phyloP scores from a whole-genome alignment of 2,329 filamentous ascomycete genomes.

The Acrocalymma vagum region DNA sequence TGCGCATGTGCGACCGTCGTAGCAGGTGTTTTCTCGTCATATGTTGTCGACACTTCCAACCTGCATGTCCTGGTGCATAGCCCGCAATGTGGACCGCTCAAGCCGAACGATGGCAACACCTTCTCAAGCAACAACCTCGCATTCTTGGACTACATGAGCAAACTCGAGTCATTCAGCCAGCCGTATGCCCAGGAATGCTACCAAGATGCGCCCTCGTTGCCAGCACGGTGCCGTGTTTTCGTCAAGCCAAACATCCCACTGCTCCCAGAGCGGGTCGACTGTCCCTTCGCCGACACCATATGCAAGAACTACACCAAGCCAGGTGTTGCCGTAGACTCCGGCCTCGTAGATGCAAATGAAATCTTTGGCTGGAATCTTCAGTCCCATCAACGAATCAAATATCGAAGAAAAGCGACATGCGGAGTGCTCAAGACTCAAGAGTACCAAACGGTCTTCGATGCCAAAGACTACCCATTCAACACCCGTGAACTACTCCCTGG shows the following conservation, averaged over 20 bases:
- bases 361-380: conserved; percentile 10
- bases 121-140: conserved; percentile 6
- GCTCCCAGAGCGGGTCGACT: neutral
- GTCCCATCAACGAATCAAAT: conserved; percentile 4
- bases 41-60: conserved; percentile 16
- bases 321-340: conserved; percentile 10
- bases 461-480: conserved; percentile 11
- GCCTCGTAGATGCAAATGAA: conserved; percentile 10
- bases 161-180: conserved; percentile 5
- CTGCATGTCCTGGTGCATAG: conserved; percentile 21
- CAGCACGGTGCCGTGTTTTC: conserved; percentile 7
- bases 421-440: conserved; percentile 3
- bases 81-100: conserved; percentile 12
- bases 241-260: conserved; percentile 5
- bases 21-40: conserved; percentile 27
- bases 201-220: conserved; percentile 2
- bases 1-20: conserved; percentile 12
- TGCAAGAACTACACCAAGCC: conserved; percentile 7
- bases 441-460: conserved; percentile 5
- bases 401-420: conserved; percentile 11
- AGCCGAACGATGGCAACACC: conserved; percentile 8
- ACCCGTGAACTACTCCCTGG: conserved; percentile 4
- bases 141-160: conserved; percentile 6
- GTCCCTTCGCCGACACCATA: conserved; percentile 13
- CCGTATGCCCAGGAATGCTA: conserved; percentile 21